Percentiles rank a stretch among this genome's conserved stretches.
These are phyloP conservation scores for Fusarium annulatum DNA, from an alignment of 2,329 filamentous ascomycete genomes.

Conservation along the genomic window DNA sequence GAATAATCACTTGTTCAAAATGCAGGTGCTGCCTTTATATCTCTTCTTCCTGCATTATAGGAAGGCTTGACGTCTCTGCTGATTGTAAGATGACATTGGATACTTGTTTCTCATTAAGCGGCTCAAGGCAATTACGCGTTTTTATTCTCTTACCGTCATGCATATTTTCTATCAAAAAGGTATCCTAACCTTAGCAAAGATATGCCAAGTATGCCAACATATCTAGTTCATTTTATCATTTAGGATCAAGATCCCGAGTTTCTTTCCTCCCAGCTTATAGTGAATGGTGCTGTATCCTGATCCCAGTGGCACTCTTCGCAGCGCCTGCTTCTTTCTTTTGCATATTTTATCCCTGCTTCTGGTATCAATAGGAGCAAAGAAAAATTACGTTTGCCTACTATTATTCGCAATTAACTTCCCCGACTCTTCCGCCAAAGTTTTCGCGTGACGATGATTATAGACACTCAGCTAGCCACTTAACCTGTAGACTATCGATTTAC, in stretches of 20 bases:
- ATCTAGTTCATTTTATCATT: not conserved
- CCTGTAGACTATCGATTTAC: not conserved
- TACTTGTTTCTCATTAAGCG: not conserved
- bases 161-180: too few relatives aligned
- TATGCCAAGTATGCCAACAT: too few relatives aligned
- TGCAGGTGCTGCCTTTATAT: not conserved
- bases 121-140: too few relatives aligned
- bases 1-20: rapidly evolving
- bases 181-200: not conserved
- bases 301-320: not conserved
- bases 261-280: rapidly evolving
- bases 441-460: not conserved
- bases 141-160: too few relatives aligned
- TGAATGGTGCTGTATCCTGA: rapidly evolving
- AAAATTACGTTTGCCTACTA: rapidly evolving
- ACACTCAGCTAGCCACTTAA: not conserved
- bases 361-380: rapidly evolving
- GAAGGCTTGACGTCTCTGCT: not conserved
- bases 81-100: not conserved
- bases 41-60: not conserved
- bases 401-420: not conserved
- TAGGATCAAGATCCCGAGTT: not conserved
- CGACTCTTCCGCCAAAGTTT: not conserved
- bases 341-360: rapidly evolving
- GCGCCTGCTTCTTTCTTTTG: not conserved